phyloP scores from a whole-genome alignment of 805 yeast species.

The Yarrowia sp. region DNA sequence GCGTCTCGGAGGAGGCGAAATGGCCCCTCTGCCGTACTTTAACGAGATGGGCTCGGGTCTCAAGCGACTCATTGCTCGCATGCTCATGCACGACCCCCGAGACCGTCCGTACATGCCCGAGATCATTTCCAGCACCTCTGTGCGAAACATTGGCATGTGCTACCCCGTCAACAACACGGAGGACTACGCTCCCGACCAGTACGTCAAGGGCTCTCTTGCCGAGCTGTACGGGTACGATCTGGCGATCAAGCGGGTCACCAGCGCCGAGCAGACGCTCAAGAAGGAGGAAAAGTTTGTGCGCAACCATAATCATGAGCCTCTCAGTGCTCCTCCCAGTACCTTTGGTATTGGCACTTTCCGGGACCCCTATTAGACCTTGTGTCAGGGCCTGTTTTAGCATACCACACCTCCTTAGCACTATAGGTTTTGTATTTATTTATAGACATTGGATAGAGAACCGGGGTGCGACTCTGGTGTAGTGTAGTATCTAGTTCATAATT shows the following conservation, averaged over 20 bases:
- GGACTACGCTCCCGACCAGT: slow-evolving; percentile 19
- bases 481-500: too few relatives aligned
- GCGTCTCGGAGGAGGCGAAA: slow-evolving; percentile 15
- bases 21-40: slow-evolving; percentile 29
- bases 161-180: slow-evolving; percentile 27
- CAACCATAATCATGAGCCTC: slow-evolving; percentile 22
- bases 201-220: slow-evolving; percentile 20
- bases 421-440: slow-evolving; percentile 19
- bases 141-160: slow-evolving; percentile 30
- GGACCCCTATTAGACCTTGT: background rate
- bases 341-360: slow-evolving; percentile 25
- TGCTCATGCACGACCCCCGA: slow-evolving; percentile 30
- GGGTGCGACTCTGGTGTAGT: too few relatives aligned
- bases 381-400: background rate
- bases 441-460: slow-evolving; percentile 1
- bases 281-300: slow-evolving; percentile 21
- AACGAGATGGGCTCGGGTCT: slow-evolving; percentile 31
- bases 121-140: slow-evolving; percentile 25
- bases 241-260: slow-evolving; percentile 8
- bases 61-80: slow-evolving; percentile 29
- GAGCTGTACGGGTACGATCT: slow-evolving; percentile 18
- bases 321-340: slow-evolving; percentile 12
- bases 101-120: slow-evolving; percentile 28
- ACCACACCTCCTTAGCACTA: background rate
- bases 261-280: background rate